Base-by-base conservation (phyloP, 2,329 filamentous ascomycete species). In the Byssochlamys sp. region DNA sequence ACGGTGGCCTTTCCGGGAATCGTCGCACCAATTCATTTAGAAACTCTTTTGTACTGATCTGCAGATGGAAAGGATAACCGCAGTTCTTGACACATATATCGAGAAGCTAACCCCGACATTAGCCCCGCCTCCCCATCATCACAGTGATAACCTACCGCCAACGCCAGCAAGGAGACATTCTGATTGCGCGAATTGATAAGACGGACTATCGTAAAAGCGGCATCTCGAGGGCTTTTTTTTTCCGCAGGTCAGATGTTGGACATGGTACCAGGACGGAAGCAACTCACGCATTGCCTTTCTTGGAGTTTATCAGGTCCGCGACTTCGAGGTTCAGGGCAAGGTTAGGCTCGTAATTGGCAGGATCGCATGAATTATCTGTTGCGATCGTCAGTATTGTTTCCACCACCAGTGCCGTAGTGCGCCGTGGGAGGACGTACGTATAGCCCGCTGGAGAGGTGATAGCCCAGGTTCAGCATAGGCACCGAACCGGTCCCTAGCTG, bases 1-100 rank as follows among this genome's bases (percentile, higher is more conserved):
- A 81, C 1, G 92, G 91, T 52, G 94, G 94, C 26, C 92, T 84
- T 76, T 99, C 94, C 53, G 94, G 94, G 69, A 99, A 99, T 63
- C 94, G 84, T 64, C 94, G 86, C 60, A 99, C 94, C 59, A 99
- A 85, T 78, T 99, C 94, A 76, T 99, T 99, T 67, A 99, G 85
- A 67, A 99, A 99, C 69, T 99, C 94, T 74, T 99, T 99, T 65
- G 94, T 97, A 74, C 89, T 91, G 71, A 99, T 96, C 75, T 99
- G 94, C 58, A 99, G 85, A 71, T 99, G 94, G 75, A 99, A 99
- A 1, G 94, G 91, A 72, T 99, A 99, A 67, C 94, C 94, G 81
- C 94, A 99, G 78, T 99, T 99, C 80, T 99, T 99, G 75, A 97
- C 94, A 75, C 94, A 97, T 62, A 97, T 97, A 73, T 99, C 94